phyloP scores from a whole-genome alignment of 805 yeast genomes.

The Saccharomyces kudriavzevii region DNA sequence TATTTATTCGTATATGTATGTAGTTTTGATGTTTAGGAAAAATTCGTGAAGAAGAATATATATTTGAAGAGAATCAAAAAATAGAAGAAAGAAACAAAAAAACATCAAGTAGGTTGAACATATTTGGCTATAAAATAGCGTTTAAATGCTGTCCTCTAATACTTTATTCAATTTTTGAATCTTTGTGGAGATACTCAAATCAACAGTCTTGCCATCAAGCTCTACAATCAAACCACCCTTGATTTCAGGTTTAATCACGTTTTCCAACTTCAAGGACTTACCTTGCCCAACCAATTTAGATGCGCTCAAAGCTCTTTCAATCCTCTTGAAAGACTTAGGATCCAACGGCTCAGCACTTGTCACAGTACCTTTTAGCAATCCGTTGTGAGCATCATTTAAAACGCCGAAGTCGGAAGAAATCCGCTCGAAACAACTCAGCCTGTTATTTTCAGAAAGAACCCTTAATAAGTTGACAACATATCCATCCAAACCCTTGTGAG shows the following conservation, averaged over 20 bases:
- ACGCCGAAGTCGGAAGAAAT: conserved; percentile 65
- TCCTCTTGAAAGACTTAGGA: conserved; percentile 64
- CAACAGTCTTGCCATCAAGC: conserved; percentile 95
- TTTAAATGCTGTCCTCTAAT: conserved; percentile 75
- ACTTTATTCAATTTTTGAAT: conserved; percentile 83
- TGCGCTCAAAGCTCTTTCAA: conserved; percentile 67
- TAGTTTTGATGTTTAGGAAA: neutral
- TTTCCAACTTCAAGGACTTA: conserved; percentile 75
- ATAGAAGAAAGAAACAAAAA: neutral
- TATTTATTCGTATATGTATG: neutral
- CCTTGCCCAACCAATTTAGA: conserved; percentile 79
- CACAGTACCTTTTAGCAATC: conserved; percentile 86
- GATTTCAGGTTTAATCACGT: conserved; percentile 80
- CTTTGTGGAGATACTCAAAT: conserved; percentile 77
- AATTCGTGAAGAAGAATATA: neutral
- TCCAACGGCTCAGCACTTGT: conserved; percentile 84
- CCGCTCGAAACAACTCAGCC: conserved; percentile 61
- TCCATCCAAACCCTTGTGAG: conserved; percentile 41
- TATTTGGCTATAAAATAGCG: neutral
- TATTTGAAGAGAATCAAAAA: neutral
- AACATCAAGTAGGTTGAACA: conserved; percentile 3
- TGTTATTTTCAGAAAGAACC: conserved; percentile 90
- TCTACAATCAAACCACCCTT: conserved; percentile 94
- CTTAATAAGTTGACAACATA: conserved; percentile 70
- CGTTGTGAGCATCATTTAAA: conserved; percentile 82